Evolutionary conservation across 257 asterid genomes (phyloP).

Genomic region (Plantago ovata): DNA sequence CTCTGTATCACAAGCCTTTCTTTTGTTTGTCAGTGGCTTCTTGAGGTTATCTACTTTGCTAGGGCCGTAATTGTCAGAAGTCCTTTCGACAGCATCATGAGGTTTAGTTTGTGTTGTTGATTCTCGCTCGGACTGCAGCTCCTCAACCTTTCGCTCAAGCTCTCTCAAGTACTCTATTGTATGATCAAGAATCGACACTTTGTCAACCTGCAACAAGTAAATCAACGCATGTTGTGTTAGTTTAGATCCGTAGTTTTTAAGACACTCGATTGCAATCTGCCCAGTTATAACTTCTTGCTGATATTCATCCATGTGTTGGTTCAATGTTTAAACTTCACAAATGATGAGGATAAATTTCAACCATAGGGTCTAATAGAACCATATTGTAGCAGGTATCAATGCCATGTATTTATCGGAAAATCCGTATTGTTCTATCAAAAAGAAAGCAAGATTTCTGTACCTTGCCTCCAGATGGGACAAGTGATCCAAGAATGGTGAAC

Average conservation of each 20-base stretch:
- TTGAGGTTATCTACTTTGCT: slow-evolving; percentile 28
- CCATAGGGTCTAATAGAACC: no score
- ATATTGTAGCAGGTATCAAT: no score
- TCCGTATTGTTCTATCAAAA: no score
- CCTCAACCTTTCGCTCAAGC: slow-evolving; percentile 61
- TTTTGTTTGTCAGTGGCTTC: slow-evolving; percentile 42
- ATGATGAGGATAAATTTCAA: no score
- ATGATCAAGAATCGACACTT: slow-evolving; percentile 74
- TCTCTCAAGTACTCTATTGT: slow-evolving; percentile 73
- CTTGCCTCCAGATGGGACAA: slow-evolving; percentile 85
- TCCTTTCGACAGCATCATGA: slow-evolving; percentile 55
- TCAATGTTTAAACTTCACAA: no score
- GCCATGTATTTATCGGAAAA: no score
- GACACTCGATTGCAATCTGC: no score
- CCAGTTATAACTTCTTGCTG: no score
- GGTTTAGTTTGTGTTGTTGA: slow-evolving; percentile 35
- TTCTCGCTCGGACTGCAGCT: slow-evolving; percentile 47
- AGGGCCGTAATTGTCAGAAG: slow-evolving; percentile 58
- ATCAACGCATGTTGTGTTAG: background rate
- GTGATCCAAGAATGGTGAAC: slow-evolving; percentile 58
- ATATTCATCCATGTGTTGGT: no score
- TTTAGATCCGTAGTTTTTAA: background rate
- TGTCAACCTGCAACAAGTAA: slow-evolving; percentile 61
- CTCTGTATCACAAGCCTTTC: slow-evolving; percentile 52
- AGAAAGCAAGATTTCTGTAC: slow-evolving; percentile 30